Base-by-base conservation (phyloP, 1,139 yeast genomes). In the Debaryomyces subglobosus region DNA sequence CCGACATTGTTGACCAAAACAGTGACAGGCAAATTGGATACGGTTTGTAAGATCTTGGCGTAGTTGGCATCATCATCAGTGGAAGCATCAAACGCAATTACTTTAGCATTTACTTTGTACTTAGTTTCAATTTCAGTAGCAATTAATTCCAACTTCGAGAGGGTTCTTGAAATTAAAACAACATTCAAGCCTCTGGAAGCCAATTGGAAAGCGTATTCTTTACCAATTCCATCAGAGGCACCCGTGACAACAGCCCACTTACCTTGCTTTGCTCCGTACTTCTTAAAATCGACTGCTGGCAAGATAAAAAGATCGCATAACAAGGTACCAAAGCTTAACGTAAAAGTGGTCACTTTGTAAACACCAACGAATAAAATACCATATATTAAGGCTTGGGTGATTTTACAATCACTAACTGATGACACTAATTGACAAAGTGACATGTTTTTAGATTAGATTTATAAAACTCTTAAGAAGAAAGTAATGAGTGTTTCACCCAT, bases 151-250 rank as follows among this genome's bases (percentile, higher is more conserved):
- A 95, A 79, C 66, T 92, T 94, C 43, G 88, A 73, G 61, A 79
- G 79, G 18, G 96, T 91, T 71, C 99, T 83, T 33, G 97, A 88
- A 20, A 92, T 86, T 57, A 95, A 76, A 5, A 89, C 85, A 44
- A 94, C 68, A 59, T 91, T 92, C 66, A 92, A 86, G 1, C 97
- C 97, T 57, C 80, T 84, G 49, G 79, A 69, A 16, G 99, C 99
- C 69, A 94, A 78, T 71, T 94, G 98, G 30, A 72, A 64, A 1
- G 97, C 86, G 63, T 81, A 94, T 65, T 94, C 97, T 63, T 91
- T 90, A 51, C 99, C 99, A 62, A 94, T 87, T 37, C 99, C 99
- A 66, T 94, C 99, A 44, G 97, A 89, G 5, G 98, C 96, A 51
- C 99, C 99, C 5, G 99, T 94, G 23, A 94, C 80, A 30, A 94